phyloP scores from a whole-genome alignment of 2,329 filamentous ascomycete species.

The Aspergillus pseudoterreus region DNA sequence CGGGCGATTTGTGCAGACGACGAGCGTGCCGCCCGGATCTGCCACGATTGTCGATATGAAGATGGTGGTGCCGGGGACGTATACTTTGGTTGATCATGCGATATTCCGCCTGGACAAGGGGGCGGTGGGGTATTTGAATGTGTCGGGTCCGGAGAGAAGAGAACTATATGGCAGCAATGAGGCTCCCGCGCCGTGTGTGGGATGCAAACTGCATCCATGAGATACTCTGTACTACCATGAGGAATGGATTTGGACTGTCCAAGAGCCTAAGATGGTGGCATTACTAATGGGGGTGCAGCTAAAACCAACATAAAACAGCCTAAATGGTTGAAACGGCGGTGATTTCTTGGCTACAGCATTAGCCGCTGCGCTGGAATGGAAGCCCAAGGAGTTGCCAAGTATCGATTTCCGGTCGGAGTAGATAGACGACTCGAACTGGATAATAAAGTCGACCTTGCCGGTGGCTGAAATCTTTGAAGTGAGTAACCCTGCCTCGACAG shows the following conservation, averaged over 20 bases:
- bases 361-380: too few species aligned
- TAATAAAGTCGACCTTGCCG: too few species aligned
- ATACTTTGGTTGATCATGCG: constrained; percentile 33
- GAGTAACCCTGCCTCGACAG: too few species aligned
- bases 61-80: constrained; percentile 30
- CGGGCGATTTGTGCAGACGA: constrained; percentile 22
- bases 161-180: constrained; percentile 24
- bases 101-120: constrained; percentile 35
- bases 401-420: too few species aligned
- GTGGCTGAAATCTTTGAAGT: too few species aligned
- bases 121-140: constrained; percentile 33
- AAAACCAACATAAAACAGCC: too few species aligned
- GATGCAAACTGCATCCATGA: constrained; percentile 32
- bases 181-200: constrained; percentile 26
- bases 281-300: too few species aligned
- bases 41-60: constrained; percentile 31
- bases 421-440: too few species aligned
- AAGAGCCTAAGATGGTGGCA: too few species aligned
- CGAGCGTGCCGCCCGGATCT: constrained; percentile 25
- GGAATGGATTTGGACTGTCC: neutral
- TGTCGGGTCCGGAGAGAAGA: constrained; percentile 25
- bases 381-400: too few species aligned
- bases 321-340: too few species aligned
- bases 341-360: too few species aligned
- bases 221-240: neutral